Conservation (phyloP, 805 yeast genomes). For the Candida railenensis region DNA sequence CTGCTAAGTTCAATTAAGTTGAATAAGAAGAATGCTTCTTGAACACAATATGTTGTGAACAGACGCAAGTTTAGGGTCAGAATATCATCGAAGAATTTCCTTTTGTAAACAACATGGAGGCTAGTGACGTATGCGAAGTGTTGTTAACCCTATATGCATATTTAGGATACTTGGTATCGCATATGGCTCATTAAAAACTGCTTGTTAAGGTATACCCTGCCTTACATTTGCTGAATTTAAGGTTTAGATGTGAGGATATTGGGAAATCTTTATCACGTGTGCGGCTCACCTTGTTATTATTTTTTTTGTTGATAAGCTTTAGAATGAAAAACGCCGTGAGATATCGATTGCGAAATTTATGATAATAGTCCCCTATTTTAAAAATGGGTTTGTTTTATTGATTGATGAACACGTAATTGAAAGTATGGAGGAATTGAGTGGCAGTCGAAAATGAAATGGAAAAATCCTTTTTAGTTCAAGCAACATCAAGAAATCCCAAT, state of each 20-base stretch:
- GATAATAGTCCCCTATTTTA: not conserved
- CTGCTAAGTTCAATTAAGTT: not conserved
- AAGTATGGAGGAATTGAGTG: no score
- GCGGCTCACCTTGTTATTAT: not conserved
- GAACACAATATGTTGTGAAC: not conserved
- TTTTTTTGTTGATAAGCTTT: not conserved
- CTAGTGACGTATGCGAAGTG: not conserved
- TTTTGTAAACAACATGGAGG: not conserved
- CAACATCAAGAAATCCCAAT: not conserved
- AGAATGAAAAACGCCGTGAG: slow-evolving; percentile 2
- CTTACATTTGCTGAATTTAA: not conserved
- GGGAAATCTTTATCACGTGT: not conserved
- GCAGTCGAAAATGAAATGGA: no score
- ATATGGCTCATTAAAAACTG: not conserved
- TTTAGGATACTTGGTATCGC: not conserved
- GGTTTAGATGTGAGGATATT: not conserved
- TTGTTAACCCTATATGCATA: not conserved
- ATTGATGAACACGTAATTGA: no score
- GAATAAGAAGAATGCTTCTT: not conserved
- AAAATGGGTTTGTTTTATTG: not conserved
- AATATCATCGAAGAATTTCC: not conserved
- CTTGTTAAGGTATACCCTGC: not conserved
- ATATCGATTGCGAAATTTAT: not conserved
- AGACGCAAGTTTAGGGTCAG: not conserved
- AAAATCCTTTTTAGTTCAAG: no score